A percentile compares a stretch with the other conserved stretches of the same genome.
phyloP scores from a whole-genome alignment of 176 grass and related monocot genomes.

The Pontederia paniculata region DNA sequence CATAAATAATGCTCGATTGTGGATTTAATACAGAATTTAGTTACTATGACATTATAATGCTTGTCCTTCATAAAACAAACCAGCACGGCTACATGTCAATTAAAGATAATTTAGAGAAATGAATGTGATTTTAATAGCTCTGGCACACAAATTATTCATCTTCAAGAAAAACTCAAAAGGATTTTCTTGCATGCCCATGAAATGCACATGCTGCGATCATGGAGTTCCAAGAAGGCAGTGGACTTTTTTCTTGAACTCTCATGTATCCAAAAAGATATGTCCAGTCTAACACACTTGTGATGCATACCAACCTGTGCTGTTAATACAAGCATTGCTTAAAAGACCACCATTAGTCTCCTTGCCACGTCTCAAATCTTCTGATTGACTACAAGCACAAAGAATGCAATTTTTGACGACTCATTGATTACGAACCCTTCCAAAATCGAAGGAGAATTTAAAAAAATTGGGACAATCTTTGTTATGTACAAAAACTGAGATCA shows the following conservation, averaged over 20 bases:
- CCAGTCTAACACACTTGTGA: slow-evolving; percentile 62
- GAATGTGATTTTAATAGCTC: slow-evolving; percentile 63
- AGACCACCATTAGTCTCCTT: slow-evolving; percentile 55
- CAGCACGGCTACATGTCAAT: slow-evolving; percentile 62
- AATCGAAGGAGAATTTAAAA: slow-evolving; percentile 44
- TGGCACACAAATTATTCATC: slow-evolving; percentile 44
- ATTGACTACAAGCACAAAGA: slow-evolving; percentile 56
- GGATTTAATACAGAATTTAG: slow-evolving; percentile 46
- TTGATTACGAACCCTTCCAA: slow-evolving; percentile 31
- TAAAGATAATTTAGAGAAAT: slow-evolving; percentile 35
- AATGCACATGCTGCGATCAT: slow-evolving; percentile 74
- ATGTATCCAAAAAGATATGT: slow-evolving; percentile 39
- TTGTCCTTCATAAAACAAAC: slow-evolving; percentile 61
- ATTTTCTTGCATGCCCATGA: slow-evolving; percentile 49
- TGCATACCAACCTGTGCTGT: slow-evolving; percentile 78
- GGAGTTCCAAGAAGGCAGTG: slow-evolving; percentile 77
- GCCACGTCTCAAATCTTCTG: slow-evolving; percentile 38
- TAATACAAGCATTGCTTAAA: slow-evolving; percentile 50
- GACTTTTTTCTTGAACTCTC: slow-evolving; percentile 48
- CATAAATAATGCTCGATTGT: slow-evolving; percentile 60
- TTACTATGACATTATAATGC: slow-evolving; percentile 55
- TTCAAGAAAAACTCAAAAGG: slow-evolving; percentile 51
- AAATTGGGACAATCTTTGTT: slow-evolving; percentile 43
- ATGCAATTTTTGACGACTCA: slow-evolving; percentile 47
- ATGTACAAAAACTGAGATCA: slow-evolving; percentile 57